Base-by-base conservation (phyloP, 805 yeast species). In the Maudiozyma pseudohumilis region DNA sequence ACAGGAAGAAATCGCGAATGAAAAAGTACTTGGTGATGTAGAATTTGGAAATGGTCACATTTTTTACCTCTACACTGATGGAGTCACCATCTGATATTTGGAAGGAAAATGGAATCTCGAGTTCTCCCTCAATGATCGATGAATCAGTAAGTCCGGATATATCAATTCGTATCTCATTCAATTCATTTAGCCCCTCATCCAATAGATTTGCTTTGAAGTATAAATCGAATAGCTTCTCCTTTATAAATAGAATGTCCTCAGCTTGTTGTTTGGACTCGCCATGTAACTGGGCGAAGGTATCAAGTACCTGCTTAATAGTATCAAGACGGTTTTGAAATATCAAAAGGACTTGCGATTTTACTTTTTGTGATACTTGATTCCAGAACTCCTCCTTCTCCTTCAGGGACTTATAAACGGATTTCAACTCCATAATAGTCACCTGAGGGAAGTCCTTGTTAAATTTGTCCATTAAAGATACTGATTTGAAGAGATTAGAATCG, bases 351-450 rank as follows among this genome's bases (percentile, higher is more conserved):
- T 40, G 45, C 5, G 36, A 29, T 32, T 55, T 55, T 27, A 59
- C 30, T 11, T 45, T 43, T 13, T 48, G 42, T 19, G 51, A 41
- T 22, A 56, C 40, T 19, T 50, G 49, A 29, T 38, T 40, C 62
- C 62, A 57, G 32, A 57, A 56, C 8, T 50, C 53, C 11, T 45
- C 46, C 35, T 46, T 53, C 29, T 55, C 61, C 20, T 41, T 45
- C 6, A 49, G 49, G 5, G 63, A 59, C 33, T 49, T 59, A 37
- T 59, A 59, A 19, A 59, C 57, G 13, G 62, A 50, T 42, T 50
- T 55, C 9, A 57, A 39, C 34, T 57, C 62, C n/a, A 57, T 30
- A 5, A 52, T 45, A 21, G 45, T 48, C 0, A 55, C 45, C 3
- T 38, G 43, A 4, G 61, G 59, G 40, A 59, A 60, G 39, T 60